These are phyloP conservation scores for Metroxylon sagu DNA, from an alignment of 176 grass and related monocot species.

Conservation along the genomic window DNA sequence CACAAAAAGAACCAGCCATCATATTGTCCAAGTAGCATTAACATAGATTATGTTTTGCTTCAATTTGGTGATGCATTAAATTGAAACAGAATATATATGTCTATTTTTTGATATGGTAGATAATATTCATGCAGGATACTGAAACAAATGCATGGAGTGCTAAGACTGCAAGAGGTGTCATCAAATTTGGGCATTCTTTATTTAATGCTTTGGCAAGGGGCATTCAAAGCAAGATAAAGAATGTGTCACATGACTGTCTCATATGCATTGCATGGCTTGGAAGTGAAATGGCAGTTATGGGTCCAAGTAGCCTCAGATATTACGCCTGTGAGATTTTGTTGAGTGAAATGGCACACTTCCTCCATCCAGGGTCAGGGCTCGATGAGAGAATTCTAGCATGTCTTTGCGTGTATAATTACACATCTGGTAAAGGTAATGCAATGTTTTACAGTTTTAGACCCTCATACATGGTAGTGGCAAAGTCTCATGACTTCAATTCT, in stretches of 20 bases:
- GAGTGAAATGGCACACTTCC: constrained; percentile 47
- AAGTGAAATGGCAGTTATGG: constrained; percentile 49
- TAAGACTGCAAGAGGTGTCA: constrained; percentile 38
- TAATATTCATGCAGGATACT: constrained; percentile 40
- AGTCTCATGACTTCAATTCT: too few relatives aligned
- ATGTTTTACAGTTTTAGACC: too few relatives aligned
- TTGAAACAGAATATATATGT: too few relatives aligned
- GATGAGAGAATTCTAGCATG: constrained; percentile 83
- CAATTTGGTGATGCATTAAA: too few relatives aligned
- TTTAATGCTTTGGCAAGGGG: constrained; percentile 64
- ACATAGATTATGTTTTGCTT: too few relatives aligned
- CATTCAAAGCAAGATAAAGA: constrained; percentile 71
- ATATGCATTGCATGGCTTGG: constrained; percentile 72
- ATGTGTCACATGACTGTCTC: constrained; percentile 60
- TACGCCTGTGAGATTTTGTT: constrained; percentile 61
- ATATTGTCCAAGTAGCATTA: too few relatives aligned
- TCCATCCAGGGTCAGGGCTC: constrained; percentile 76
- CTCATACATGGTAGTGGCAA: too few relatives aligned
- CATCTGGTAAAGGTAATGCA: constrained; percentile 86
- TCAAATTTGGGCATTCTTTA: constrained; percentile 40
- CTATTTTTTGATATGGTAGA: too few relatives aligned
- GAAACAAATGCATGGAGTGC: constrained; percentile 76
- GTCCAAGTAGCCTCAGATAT: constrained; percentile 52
- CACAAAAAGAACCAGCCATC: too few relatives aligned
- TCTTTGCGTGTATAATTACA: constrained; percentile 84